A percentile compares a stretch with the other conserved stretches of the same genome.
Conservation (phyloP, 2,329 filamentous ascomycete species). For the Xylariaceae sp. region DNA sequence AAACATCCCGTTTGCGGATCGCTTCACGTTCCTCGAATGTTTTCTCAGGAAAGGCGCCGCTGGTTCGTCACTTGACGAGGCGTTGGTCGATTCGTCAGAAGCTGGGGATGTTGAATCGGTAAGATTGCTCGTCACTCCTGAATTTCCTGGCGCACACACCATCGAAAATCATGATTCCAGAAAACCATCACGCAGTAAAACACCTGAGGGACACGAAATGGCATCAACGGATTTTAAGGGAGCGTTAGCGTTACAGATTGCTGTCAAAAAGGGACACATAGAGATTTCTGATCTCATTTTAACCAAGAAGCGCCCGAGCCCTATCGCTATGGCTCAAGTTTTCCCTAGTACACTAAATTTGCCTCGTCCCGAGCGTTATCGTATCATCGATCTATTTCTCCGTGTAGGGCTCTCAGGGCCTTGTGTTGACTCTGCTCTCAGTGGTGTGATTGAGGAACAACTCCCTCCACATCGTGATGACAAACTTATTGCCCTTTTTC, state of each 20-base stretch:
- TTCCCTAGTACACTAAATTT: slow-evolving; percentile 48
- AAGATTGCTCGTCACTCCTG: slow-evolving; percentile 46
- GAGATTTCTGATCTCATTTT: slow-evolving; percentile 45
- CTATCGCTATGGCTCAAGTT: slow-evolving; percentile 44
- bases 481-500: slow-evolving; percentile 48
- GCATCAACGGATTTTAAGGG: slow-evolving; percentile 51
- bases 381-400: slow-evolving; percentile 49
- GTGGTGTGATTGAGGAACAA: slow-evolving; percentile 49
- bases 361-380: slow-evolving; percentile 39
- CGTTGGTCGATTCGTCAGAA: slow-evolving; percentile 47
- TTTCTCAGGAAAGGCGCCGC: slow-evolving; percentile 49
- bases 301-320: slow-evolving; percentile 40
- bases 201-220: slow-evolving; percentile 42
- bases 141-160: slow-evolving; percentile 38
- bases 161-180: slow-evolving; percentile 25
- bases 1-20: slow-evolving; percentile 42
- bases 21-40: slow-evolving; percentile 41
- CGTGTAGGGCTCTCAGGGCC: slow-evolving; percentile 44
- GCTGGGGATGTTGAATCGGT: slow-evolving; percentile 45
- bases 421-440: slow-evolving; percentile 46
- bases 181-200: slow-evolving; percentile 29
- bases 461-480: slow-evolving; percentile 43
- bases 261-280: slow-evolving; percentile 43
- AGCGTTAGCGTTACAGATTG: slow-evolving; percentile 48
- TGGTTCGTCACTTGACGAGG: slow-evolving; percentile 45